Conservation (phyloP, 2,329 filamentous ascomycete genomes). For the Ophiostoma piceae region DNA sequence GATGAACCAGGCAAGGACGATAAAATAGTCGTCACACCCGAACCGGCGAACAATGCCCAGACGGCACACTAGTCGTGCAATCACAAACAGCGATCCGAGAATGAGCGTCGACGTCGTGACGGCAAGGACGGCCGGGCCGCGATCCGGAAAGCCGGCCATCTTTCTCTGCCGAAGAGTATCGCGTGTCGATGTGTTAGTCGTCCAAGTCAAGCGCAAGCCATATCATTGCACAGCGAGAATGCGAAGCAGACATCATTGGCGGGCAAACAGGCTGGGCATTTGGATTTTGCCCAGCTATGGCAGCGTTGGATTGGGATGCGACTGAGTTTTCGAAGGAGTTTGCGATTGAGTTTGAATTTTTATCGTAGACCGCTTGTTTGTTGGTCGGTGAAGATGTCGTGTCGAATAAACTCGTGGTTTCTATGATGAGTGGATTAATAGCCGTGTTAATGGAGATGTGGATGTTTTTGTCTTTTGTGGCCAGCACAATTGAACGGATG, state of each 20-base stretch:
- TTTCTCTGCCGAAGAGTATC: neutral
- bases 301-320: neutral
- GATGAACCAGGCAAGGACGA: conserved; percentile 71
- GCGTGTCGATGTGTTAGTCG: neutral
- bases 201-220: neutral
- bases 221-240: neutral
- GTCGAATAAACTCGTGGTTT: neutral
- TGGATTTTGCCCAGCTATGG: conserved; percentile 2
- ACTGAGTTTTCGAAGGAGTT: neutral
- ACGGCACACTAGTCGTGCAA: conserved; percentile 66
- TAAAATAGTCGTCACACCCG: conserved; percentile 74
- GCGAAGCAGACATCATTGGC: neutral
- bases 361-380: conserved; percentile 3
- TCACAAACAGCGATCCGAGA: conserved; percentile 69
- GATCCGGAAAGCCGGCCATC: conserved; percentile 34
- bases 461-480: neutral
- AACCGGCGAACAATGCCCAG: conserved; percentile 66
- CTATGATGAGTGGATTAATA: neutral
- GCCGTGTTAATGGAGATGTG: neutral
- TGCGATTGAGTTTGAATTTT: neutral
- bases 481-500: neutral
- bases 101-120: conserved; percentile 65
- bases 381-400: neutral
- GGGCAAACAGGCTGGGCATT: neutral
- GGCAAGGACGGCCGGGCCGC: conserved; percentile 59